Conservation (phyloP, 805 yeast species). For the Novakomyces olei region DNA sequence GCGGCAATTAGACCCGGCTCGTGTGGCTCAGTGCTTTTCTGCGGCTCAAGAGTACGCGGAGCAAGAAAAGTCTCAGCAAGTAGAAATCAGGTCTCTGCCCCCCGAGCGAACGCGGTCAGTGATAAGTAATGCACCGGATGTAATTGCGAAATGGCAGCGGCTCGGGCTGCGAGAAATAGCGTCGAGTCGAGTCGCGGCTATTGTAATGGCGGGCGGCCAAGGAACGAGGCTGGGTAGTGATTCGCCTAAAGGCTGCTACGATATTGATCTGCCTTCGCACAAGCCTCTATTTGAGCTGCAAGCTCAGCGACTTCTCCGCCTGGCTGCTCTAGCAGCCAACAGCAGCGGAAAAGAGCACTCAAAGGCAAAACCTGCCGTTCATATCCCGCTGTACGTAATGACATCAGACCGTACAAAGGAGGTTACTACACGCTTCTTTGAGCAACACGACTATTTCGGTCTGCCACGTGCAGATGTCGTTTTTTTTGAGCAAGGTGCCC, state of each 20-base stretch:
- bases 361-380: conserved; percentile 12
- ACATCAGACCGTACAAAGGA: conserved; percentile 71
- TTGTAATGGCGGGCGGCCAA: conserved; percentile 96
- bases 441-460: conserved; percentile 46
- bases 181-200: conserved; percentile 59
- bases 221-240: conserved; percentile 86
- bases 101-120: conserved; percentile 12
- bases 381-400: conserved; percentile 78
- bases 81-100: conserved; percentile 10
- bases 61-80: too few relatives aligned
- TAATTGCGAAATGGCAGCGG: conserved; percentile 21
- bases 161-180: conserved; percentile 49
- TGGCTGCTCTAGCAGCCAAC: conserved; percentile 33
- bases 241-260: conserved; percentile 83
- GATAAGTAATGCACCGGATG: conserved; percentile 13
- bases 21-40: too few relatives aligned
- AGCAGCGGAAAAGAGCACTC: conserved; percentile 10
- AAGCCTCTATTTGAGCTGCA: conserved; percentile 80
- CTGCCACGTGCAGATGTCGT: conserved; percentile 33
- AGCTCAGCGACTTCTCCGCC: conserved; percentile 54
- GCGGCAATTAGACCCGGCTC: too few relatives aligned
- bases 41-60: too few relatives aligned
- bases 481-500: conserved; percentile 84
- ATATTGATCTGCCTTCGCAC: conserved; percentile 63
- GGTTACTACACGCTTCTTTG: conserved; percentile 53